These are phyloP conservation scores for Elsinoe ampelina DNA, from an alignment of 2,329 filamentous ascomycete species.

Conservation along the genomic window DNA sequence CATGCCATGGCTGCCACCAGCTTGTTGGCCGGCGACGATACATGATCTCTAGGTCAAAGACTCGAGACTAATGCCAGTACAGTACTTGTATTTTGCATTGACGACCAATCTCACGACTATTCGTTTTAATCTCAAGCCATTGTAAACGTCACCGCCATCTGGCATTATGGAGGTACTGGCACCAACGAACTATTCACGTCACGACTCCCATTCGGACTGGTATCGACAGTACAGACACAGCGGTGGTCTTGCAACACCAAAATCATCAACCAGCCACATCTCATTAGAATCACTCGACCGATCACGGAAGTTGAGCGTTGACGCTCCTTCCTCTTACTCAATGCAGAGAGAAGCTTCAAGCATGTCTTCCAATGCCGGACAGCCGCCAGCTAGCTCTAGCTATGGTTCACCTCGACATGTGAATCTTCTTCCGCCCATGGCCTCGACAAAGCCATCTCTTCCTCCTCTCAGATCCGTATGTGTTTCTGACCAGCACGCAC, in stretches of 20 bases:
- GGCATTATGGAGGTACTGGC: constrained; percentile 14
- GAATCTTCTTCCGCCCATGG: constrained; percentile 2
- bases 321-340: neutral
- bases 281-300: constrained; percentile 5
- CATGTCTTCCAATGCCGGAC: neutral
- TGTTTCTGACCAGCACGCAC: no score
- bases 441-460: constrained; percentile 7
- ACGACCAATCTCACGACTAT: neutral
- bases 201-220: constrained; percentile 12
- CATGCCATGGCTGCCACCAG: neutral
- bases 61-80: neutral
- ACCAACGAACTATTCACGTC: constrained; percentile 8
- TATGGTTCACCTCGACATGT: neutral
- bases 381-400: neutral
- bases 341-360: neutral
- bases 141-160: neutral
- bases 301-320: neutral
- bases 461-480: constrained; percentile 6
- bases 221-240: constrained; percentile 9
- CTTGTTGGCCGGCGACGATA: neutral
- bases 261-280: constrained; percentile 7
- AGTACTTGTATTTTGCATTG: constrained; percentile 8
- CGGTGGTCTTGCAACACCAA: constrained; percentile 10
- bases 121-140: neutral
- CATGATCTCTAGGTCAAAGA: neutral